Conservation (phyloP, 2,329 filamentous ascomycete species). For the Pseudogymnoascus sp. region DNA sequence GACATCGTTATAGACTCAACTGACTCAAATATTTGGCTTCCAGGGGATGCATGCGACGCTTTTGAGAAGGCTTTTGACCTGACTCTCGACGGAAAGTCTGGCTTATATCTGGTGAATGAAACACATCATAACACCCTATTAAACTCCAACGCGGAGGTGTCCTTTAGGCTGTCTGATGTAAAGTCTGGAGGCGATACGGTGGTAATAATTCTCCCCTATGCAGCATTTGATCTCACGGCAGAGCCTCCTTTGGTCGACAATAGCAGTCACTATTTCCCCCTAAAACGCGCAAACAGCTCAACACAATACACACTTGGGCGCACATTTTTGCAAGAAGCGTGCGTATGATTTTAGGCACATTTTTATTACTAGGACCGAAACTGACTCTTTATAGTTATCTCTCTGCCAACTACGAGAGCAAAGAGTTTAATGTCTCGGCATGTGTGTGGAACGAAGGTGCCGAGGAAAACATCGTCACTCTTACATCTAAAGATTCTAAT, state of each 20-base stretch:
- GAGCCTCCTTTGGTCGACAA: slow-evolving; percentile 22
- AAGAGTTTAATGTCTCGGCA: slow-evolving; percentile 34
- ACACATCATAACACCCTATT: slow-evolving; percentile 23
- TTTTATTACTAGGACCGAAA: no score
- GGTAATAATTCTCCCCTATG: slow-evolving; percentile 29
- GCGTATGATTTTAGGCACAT: no score
- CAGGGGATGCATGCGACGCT: slow-evolving; percentile 24
- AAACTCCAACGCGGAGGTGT: slow-evolving; percentile 25
- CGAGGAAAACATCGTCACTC: slow-evolving; percentile 20
- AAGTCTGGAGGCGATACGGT: slow-evolving; percentile 20
- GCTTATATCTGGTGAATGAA: slow-evolving; percentile 28
- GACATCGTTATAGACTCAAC: slow-evolving; percentile 28
- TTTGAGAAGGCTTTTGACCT: slow-evolving; percentile 31
- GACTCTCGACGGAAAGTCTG: slow-evolving; percentile 22
- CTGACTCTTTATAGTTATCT: slow-evolving; percentile 23
- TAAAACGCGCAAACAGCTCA: slow-evolving; percentile 23
- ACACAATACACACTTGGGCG: slow-evolving; percentile 30
- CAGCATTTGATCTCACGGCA: slow-evolving; percentile 27
- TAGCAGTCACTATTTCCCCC: slow-evolving; percentile 27
- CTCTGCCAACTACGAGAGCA: slow-evolving; percentile 36
- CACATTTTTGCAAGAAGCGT: slow-evolving; percentile 31
- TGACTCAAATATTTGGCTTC: slow-evolving; percentile 30
- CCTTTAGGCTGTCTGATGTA: slow-evolving; percentile 24
- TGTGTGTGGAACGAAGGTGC: slow-evolving; percentile 32
- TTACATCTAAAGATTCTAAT: slow-evolving; percentile 20